phyloP scores from a whole-genome alignment of 345 rosid genomes.

The Turnera subulata region DNA sequence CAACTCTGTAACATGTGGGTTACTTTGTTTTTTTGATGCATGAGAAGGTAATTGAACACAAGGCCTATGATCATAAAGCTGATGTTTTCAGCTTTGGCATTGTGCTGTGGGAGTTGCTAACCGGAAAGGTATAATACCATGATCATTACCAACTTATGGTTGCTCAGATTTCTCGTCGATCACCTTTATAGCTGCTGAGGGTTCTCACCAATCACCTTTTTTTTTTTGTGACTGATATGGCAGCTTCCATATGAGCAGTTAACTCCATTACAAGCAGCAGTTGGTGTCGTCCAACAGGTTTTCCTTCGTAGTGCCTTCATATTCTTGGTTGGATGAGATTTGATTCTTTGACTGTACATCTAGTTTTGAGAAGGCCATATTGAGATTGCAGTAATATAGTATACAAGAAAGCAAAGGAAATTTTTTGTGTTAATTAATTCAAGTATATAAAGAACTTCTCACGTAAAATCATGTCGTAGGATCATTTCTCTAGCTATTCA shows the following conservation, averaged over 20 bases:
- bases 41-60: constrained; percentile 65
- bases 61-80: constrained; percentile 55
- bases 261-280: constrained; percentile 61
- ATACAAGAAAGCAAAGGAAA: neutral
- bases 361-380: no score
- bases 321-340: neutral
- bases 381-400: no score
- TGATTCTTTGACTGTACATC: neutral
- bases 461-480: neutral
- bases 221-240: constrained; percentile 14
- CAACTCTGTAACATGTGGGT: constrained; percentile 14
- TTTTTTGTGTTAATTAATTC: neutral
- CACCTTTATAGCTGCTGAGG: neutral
- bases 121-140: constrained; percentile 48
- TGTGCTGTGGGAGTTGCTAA: constrained; percentile 65
- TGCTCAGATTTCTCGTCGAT: neutral
- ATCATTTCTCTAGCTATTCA: neutral
- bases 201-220: neutral
- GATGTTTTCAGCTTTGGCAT: constrained; percentile 65
- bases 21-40: constrained; percentile 17
- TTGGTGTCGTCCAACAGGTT: constrained; percentile 70
- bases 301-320: neutral
- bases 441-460: neutral
- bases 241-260: constrained; percentile 61
- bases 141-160: neutral